phyloP scores from a whole-genome alignment of 2,329 filamentous ascomycete genomes.

The Aureobasidium sp. region DNA sequence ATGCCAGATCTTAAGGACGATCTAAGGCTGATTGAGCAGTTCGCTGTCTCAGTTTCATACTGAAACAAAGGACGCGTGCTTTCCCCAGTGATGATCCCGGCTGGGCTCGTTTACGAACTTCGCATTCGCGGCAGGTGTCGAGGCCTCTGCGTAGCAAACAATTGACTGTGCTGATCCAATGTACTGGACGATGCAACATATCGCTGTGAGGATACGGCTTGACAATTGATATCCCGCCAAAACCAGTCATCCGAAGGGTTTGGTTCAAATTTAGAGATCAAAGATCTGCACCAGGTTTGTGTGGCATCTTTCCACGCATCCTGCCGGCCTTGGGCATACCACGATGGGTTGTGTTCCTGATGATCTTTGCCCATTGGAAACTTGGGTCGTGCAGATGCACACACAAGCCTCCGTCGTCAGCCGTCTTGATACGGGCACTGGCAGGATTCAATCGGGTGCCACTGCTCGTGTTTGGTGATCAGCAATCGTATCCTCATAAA shows the following conservation, averaged over 20 bases:
- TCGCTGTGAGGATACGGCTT: background rate
- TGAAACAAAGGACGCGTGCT: conserved; percentile 6
- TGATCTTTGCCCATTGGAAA: conserved; percentile 5
- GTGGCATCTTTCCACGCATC: background rate
- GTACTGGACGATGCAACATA: no score
- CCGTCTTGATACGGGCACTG: background rate
- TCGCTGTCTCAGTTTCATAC: background rate
- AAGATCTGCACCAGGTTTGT: background rate
- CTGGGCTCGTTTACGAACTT: background rate
- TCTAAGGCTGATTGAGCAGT: background rate
- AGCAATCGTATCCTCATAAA: background rate
- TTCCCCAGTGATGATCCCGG: background rate
- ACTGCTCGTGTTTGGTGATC: conserved; percentile 4
- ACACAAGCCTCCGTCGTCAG: background rate
- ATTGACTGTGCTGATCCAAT: background rate
- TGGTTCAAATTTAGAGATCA: background rate
- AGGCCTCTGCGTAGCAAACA: background rate
- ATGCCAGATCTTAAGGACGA: background rate
- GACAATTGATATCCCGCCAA: no score
- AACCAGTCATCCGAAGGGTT: background rate
- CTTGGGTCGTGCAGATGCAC: conserved; percentile 3
- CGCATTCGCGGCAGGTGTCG: background rate
- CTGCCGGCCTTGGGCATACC: background rate
- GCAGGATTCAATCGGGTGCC: background rate
- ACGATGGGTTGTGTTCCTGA: background rate